Base-by-base conservation (phyloP, 2,329 filamentous ascomycete species). In the Neoscytalidium dimidiatum region DNA sequence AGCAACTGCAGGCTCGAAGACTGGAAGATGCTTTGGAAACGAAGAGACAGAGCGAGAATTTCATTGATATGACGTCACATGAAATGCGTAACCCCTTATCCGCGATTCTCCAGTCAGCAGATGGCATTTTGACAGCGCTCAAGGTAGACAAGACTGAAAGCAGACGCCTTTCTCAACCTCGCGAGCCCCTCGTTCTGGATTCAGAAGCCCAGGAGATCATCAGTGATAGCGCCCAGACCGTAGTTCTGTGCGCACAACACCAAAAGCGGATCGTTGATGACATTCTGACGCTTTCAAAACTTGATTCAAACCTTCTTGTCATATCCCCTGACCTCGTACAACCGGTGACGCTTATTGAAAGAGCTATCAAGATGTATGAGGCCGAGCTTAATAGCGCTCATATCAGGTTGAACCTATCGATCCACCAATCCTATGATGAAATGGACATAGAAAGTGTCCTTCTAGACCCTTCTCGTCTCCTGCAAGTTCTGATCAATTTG, bases 1-100 rank as follows among this genome's bases (percentile, higher is more conserved):
- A 77, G 38, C 66, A 68, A 19, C 46, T 77, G 8, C 65, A 75
- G 6, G 64, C 70, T 3, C 69, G 71, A 60, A 68, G 72, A 26
- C 69, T 77, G 1, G 69, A 78, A 46, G 76, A 78, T 53, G 76
- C 74, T 2, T 66, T 76, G 13, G 76, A 78, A 65, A 72, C 71
- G 9, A 78, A 77, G 57, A 66, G 74, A 21, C 71, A 75, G 51
- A 75, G 71, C 1, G 75, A 77, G 64, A 74, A 74, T 35, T 78
- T 78, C 62, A 77, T 77, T 19, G 76, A 77, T 66, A 76, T 76
- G 73, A 64, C 62, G 2, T 64, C 62, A 11, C 62, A 64, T 11
- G 62, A 64, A 21, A 64, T 64, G 62, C 62, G 62, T 3, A 64
- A 64, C 7, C 62, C 62, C 13, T 68, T 77, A 6, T 72, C 70